Evolutionary conservation across 2,329 filamentous ascomycete species (phyloP).

Genomic region (Neoscytalidium dimidiatum): DNA sequence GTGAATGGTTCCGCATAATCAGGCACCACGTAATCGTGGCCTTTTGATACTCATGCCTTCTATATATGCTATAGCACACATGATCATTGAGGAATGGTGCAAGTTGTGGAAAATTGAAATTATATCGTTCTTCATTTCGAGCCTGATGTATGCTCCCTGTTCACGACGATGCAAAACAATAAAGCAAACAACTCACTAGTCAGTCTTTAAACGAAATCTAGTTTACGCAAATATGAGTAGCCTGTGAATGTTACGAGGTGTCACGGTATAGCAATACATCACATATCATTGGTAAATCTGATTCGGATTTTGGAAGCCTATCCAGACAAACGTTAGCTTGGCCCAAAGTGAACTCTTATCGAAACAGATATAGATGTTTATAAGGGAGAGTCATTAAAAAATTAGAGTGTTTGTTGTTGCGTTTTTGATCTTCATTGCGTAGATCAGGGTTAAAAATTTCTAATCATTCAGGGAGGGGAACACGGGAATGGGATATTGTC

Average conservation of each 20-base stretch:
- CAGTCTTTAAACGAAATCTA: too few relatives aligned
- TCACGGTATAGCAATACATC: background rate
- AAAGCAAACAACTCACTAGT: too few relatives aligned
- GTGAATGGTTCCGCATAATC: background rate
- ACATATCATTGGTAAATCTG: background rate
- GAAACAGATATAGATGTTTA: background rate
- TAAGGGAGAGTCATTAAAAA: conserved; percentile 61
- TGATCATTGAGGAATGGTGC: too few relatives aligned
- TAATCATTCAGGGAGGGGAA: conserved; percentile 56
- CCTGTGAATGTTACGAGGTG: too few relatives aligned
- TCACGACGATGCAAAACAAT: too few relatives aligned
- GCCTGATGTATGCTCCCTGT: too few relatives aligned
- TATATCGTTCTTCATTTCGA: too few relatives aligned
- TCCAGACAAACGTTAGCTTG: background rate
- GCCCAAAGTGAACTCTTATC: background rate
- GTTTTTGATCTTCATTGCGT: conserved; percentile 59
- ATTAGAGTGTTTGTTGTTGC: conserved; percentile 69
- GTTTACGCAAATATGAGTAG: too few relatives aligned
- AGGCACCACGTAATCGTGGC: background rate
- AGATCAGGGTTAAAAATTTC: conserved; percentile 67
- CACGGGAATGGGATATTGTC: conserved; percentile 16
- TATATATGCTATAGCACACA: too few relatives aligned
- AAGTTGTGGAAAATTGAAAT: too few relatives aligned
- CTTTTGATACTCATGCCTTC: too few relatives aligned
- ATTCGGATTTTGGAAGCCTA: background rate